phyloP scores from a whole-genome alignment of 352 stramenopile species.

The Globisporangium okanoganense region DNA sequence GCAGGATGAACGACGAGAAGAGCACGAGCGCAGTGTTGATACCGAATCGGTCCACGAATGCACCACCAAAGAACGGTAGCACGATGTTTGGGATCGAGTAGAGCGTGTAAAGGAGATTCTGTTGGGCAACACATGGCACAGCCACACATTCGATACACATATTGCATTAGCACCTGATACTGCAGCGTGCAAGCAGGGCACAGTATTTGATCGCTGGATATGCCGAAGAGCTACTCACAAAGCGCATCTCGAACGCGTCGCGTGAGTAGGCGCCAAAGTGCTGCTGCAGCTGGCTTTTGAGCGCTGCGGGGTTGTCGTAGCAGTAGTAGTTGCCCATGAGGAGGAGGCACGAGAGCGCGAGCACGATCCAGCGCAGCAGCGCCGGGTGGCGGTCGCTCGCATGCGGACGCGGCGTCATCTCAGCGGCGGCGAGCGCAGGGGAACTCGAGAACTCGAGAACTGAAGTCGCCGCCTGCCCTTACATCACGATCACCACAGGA shows the following conservation, averaged over 20 bases:
- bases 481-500: conserved; percentile 1
- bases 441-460: not conserved
- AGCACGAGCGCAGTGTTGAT: conserved; percentile 55
- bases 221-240: conserved; percentile 25
- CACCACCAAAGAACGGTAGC: conserved; percentile 92
- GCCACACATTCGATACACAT: not conserved
- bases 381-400: conserved; percentile 15
- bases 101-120: conserved; percentile 93
- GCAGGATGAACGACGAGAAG: conserved; percentile 80
- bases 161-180: not conserved
- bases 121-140: not conserved
- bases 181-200: not conserved
- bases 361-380: conserved; percentile 76
- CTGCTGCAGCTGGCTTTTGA: conserved; percentile 87
- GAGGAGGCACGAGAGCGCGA: conserved; percentile 79
- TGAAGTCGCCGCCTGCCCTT: not conserved
- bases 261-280: conserved; percentile 72
- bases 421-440: not conserved
- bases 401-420: not conserved
- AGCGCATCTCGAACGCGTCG: conserved; percentile 77
- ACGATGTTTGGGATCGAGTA: conserved; percentile 93
- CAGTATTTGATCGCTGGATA: no score
- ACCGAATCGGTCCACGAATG: conserved; percentile 88
- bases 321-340: conserved; percentile 92
- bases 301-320: conserved; percentile 86